phyloP scores from a whole-genome alignment of 2,329 filamentous ascomycete species.

The Cercospora zeae-maydis region DNA sequence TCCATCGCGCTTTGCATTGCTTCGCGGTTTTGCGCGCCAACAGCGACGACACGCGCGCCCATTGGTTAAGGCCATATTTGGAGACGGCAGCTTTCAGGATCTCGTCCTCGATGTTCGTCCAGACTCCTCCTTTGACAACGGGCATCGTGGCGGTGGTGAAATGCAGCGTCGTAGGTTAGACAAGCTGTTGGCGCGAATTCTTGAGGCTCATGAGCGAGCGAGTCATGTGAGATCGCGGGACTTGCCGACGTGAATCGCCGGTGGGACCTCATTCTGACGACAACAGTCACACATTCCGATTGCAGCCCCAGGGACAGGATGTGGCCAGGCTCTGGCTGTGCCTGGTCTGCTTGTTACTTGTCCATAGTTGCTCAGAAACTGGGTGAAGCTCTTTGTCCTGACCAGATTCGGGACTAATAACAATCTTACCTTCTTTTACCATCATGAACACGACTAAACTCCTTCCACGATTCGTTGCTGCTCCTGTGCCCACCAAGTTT shows the following conservation, averaged over 20 bases:
- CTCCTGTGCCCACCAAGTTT: background rate
- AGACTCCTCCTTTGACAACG: conserved; percentile 64
- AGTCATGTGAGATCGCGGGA: background rate
- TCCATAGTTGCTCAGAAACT: background rate
- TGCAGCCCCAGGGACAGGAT: background rate
- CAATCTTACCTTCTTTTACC: background rate
- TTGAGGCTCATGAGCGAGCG: background rate
- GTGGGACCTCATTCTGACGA: conserved; percentile 1
- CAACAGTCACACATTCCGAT: background rate
- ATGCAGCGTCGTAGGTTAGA: background rate
- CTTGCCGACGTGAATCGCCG: background rate
- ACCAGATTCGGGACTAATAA: background rate
- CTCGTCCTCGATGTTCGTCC: conserved; percentile 79
- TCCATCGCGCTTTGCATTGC: conserved; percentile 98
- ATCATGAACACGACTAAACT: background rate
- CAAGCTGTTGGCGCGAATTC: conserved; percentile 2
- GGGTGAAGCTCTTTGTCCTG: background rate
- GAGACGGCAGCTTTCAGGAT: conserved; percentile 94
- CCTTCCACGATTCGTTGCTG: background rate
- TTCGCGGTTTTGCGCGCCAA: conserved; percentile 96
- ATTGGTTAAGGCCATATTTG: conserved; percentile 94
- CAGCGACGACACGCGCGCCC: conserved; percentile 95
- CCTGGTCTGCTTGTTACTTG: background rate
- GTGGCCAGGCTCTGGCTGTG: background rate
- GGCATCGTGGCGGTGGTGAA: conserved; percentile 49